Conservation (phyloP, 768 basidiomycete species). For the Kwoniella sp. region DNA sequence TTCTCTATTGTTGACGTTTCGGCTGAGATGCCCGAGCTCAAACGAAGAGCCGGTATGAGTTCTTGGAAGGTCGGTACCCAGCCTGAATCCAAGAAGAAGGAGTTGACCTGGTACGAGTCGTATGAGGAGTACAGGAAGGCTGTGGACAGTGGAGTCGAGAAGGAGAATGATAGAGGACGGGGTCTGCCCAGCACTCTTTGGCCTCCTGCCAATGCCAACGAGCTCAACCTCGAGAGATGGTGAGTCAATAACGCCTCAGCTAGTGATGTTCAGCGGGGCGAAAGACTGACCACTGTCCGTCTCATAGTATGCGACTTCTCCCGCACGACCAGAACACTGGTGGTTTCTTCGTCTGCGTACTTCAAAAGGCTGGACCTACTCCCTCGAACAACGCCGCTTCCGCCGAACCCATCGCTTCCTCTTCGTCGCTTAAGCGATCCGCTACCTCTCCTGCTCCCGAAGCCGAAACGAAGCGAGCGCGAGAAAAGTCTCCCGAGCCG, state of each 20-base stretch:
- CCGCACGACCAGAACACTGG: conserved; percentile 96
- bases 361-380: conserved; percentile 57
- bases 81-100: conserved; percentile 15
- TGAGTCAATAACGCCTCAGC: conserved; percentile 44
- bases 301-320: conserved; percentile 76
- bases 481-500: conserved; percentile 20
- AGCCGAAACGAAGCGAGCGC: conserved; percentile 14
- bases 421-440: conserved; percentile 41
- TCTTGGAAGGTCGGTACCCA: conserved; percentile 71
- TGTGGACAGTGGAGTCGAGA: conserved; percentile 59
- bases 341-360: conserved; percentile 93
- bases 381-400: neutral
- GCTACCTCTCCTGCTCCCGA: conserved; percentile 37
- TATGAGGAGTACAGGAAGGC: conserved; percentile 65
- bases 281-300: conserved; percentile 7
- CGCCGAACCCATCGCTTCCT: conserved; percentile 1
- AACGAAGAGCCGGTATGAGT: conserved; percentile 72
- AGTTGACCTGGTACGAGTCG: conserved; percentile 51
- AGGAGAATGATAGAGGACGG: conserved; percentile 62
- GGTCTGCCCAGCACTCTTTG: conserved; percentile 65
- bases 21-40: conserved; percentile 68
- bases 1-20: conserved; percentile 82
- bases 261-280: neutral
- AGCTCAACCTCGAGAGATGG: conserved; percentile 73
- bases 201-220: conserved; percentile 68